Evolutionary conservation across 1,139 yeast species (phyloP), one percentile per base, ranked within the genome.

Genomic region (Candida mesenterica): DNA sequence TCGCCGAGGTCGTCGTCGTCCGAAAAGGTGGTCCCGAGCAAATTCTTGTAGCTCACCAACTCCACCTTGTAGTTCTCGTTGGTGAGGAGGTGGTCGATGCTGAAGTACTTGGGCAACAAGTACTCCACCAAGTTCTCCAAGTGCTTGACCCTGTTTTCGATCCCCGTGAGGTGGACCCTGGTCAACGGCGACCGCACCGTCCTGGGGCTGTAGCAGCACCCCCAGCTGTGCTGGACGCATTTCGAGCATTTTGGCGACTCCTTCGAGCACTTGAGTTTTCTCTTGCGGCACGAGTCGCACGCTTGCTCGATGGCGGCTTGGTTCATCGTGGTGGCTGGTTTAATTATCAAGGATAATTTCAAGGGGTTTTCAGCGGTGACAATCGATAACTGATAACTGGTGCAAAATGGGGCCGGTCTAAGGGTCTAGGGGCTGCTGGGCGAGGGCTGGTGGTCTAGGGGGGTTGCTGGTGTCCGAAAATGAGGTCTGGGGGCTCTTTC

Each of bases 101-200:
- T 50, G 33, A 39, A 39, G 32, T 48, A 41, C 16, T 42, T 43
- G 4, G 73, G 69, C 38, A 70, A 50, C 33, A 70, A 53, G 43
- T 46, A 68, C 31, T 63, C 57, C 16, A 87, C 51, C 28, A 86
- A 52, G 23, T 61, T 59, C 49, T 83, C 86, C 44, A 85, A 62
- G 28, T 64, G 68, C 34, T 68, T 62, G 12, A 81, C 81, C 42
- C 81, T 65, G 40, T 69, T 75, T 57, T 87, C 96, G 28, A 87
- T 89, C 37, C 75, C 75, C 8, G 95, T 86, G 45, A 87, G 65
- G 61, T 83, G 84, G 14, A 84, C 88, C 48, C 96, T 67, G 0
- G 96, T 87, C 42, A 87, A 64, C 0, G 96, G 96, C 5, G 90
- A 79, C 40, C 96, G 65, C 22, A 83, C 82, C 2, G 83, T 75